These are phyloP conservation scores for Paecilomyces formosus DNA, from an alignment of 2,329 filamentous ascomycete genomes.

Conservation along the genomic window DNA sequence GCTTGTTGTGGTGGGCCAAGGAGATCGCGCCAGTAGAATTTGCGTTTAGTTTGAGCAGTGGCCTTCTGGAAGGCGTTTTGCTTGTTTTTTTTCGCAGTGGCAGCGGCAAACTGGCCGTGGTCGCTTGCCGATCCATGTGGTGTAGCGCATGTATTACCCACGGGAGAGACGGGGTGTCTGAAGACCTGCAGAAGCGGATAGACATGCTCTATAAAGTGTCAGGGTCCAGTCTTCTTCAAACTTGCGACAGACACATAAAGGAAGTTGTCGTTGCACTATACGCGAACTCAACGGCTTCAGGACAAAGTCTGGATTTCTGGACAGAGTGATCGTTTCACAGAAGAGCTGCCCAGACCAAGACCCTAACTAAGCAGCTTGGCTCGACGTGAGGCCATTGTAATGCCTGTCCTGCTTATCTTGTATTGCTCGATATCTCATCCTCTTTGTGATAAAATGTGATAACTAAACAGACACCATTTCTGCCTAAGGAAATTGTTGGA, in stretches of 20 bases:
- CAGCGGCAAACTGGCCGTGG: background rate
- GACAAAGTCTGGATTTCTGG: background rate
- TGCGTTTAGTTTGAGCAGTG: background rate
- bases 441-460: too few species aligned
- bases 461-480: too few species aligned
- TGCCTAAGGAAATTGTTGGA: too few species aligned
- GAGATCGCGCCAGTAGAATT: background rate
- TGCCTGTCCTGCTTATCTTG: background rate
- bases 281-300: background rate
- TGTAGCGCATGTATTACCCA: too few species aligned
- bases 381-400: background rate
- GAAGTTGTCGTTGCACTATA: background rate
- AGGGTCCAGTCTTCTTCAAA: background rate
- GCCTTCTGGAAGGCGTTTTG: background rate
- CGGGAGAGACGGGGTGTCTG: background rate
- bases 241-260: background rate
- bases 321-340: background rate
- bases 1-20: background rate
- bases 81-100: background rate
- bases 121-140: background rate
- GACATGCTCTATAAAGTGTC: background rate
- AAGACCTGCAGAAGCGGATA: too few species aligned
- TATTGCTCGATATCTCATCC: background rate
- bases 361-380: background rate
- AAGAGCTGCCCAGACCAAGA: background rate